phyloP scores from a whole-genome alignment of 371 early-diverging fungal species.

The Mucor ambiguus region DNA sequence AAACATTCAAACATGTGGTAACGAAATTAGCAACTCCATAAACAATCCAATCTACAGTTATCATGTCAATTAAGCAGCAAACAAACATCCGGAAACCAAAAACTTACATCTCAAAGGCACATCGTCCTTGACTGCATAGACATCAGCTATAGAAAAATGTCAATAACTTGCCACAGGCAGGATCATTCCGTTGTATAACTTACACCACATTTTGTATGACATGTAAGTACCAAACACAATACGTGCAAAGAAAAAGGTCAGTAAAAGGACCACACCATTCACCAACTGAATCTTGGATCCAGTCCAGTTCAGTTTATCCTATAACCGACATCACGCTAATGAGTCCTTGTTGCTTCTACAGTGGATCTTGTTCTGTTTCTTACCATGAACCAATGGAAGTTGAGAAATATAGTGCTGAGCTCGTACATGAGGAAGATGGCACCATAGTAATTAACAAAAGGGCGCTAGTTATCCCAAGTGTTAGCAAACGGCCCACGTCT shows the following conservation, averaged over 20 bases:
- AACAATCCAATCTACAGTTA: conserved; percentile 42
- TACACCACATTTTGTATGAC: conserved; percentile 66
- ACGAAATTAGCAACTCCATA: conserved; percentile 67
- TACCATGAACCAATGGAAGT: conserved; percentile 91
- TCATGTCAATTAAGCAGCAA: neutral
- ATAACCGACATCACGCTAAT: neutral
- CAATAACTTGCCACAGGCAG: neutral
- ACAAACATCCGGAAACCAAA: neutral
- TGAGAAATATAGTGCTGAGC: conserved; percentile 88
- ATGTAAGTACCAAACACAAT: conserved; percentile 81
- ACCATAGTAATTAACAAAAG: conserved; percentile 88
- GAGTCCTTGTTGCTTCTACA: neutral
- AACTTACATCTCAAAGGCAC: conserved; percentile 60
- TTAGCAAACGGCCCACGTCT: neutral
- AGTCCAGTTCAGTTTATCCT: conserved; percentile 82
- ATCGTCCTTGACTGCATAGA: conserved; percentile 54
- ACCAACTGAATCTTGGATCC: conserved; percentile 76
- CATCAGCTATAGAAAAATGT: conserved; percentile 25
- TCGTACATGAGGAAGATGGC: conserved; percentile 90
- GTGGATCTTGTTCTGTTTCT: neutral
- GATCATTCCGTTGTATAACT: conserved; percentile 17
- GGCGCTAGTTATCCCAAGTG: conserved; percentile 49
- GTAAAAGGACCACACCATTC: conserved; percentile 78
- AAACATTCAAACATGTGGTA: conserved; percentile 70
- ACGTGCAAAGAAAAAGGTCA: conserved; percentile 77